Percentiles rank a stretch among this genome's conserved stretches.
Conservation (phyloP, 805 yeast genomes). For the Ogataea polymorpha region DNA sequence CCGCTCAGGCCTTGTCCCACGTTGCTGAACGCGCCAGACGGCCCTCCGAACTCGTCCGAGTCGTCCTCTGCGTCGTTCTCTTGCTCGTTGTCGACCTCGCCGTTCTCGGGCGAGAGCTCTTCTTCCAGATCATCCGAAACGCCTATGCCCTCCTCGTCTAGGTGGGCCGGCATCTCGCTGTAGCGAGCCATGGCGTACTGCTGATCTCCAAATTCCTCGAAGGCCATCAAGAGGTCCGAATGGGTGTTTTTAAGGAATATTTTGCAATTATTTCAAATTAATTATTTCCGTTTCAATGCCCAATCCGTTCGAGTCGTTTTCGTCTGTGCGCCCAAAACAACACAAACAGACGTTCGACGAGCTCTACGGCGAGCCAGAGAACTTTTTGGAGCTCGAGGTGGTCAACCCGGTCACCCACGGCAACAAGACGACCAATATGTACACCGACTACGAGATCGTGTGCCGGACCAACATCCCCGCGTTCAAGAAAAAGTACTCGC, state of each 20-base stretch:
- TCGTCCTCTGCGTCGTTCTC: constrained; percentile 39
- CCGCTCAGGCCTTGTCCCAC: constrained; percentile 92
- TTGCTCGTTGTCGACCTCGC: constrained; percentile 28
- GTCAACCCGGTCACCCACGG: constrained; percentile 77
- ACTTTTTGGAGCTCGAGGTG: constrained; percentile 88
- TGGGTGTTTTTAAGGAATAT: constrained; percentile 1
- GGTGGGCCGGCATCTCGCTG: constrained; percentile 12
- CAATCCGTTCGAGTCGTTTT: constrained; percentile 33
- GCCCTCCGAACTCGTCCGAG: constrained; percentile 35
- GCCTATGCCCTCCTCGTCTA: constrained; percentile 18
- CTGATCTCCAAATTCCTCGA: constrained; percentile 16
- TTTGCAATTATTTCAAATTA: background rate
- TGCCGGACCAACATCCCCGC: constrained; percentile 92
- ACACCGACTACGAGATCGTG: constrained; percentile 87
- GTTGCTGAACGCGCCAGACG: constrained; percentile 48
- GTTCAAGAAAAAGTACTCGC: constrained; percentile 59
- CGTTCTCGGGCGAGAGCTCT: constrained; percentile 29
- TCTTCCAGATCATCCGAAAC: constrained; percentile 28
- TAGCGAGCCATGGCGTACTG: constrained; percentile 13
- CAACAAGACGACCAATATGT: constrained; percentile 51
- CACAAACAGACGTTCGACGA: constrained; percentile 68
- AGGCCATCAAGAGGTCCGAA: constrained; percentile 16
- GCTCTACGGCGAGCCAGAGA: constrained; percentile 91
- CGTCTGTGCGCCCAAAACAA: constrained; percentile 26
- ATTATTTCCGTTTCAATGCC: constrained; percentile 5